These are phyloP conservation scores for Fomitopsis schrenkii DNA, from an alignment of 1,284 basidiomycete genomes.

Conservation along the genomic window DNA sequence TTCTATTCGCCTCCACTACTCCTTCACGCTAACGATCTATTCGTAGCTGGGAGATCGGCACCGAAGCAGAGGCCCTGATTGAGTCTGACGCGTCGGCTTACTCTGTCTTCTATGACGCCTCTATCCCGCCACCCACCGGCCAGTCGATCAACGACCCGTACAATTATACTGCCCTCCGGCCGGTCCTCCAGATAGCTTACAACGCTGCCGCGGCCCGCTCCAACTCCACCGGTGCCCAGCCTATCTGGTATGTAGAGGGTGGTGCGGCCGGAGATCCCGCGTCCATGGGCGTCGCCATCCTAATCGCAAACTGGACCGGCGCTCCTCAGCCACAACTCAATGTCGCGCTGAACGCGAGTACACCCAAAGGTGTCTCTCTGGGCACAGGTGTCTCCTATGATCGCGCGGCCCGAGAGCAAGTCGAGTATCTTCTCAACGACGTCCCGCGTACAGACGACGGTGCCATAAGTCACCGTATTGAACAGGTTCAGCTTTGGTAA, in stretches of 20 bases:
- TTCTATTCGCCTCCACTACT: neutral
- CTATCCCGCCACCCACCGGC: slow-evolving; percentile 34
- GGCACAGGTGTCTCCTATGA: slow-evolving; percentile 50
- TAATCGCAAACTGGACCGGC: slow-evolving; percentile 75
- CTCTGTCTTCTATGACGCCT: slow-evolving; percentile 53
- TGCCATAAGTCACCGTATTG: slow-evolving; percentile 75
- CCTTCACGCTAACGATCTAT: neutral
- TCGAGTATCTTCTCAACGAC: slow-evolving; percentile 62
- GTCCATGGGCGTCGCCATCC: slow-evolving; percentile 74
- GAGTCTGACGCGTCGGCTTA: slow-evolving; percentile 62
- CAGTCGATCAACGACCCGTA: slow-evolving; percentile 19
- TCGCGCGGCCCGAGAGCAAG: slow-evolving; percentile 64
- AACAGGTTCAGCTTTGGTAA: slow-evolving; percentile 69
- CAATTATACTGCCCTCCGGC: slow-evolving; percentile 30
- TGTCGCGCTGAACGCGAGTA: neutral
- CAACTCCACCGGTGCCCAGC: slow-evolving; percentile 39
- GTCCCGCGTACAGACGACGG: slow-evolving; percentile 72
- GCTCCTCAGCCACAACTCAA: slow-evolving; percentile 19
- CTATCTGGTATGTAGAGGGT: slow-evolving; percentile 43
- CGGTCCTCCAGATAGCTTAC: slow-evolving; percentile 57
- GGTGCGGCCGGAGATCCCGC: slow-evolving; percentile 80
- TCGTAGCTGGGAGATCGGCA: slow-evolving; percentile 78
- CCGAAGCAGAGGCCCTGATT: slow-evolving; percentile 65
- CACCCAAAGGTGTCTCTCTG: neutral
- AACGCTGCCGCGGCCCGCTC: slow-evolving; percentile 47